Conservation (phyloP, 495 filamentous ascomycete genomes). For the Lentithecium fluviatile region DNA sequence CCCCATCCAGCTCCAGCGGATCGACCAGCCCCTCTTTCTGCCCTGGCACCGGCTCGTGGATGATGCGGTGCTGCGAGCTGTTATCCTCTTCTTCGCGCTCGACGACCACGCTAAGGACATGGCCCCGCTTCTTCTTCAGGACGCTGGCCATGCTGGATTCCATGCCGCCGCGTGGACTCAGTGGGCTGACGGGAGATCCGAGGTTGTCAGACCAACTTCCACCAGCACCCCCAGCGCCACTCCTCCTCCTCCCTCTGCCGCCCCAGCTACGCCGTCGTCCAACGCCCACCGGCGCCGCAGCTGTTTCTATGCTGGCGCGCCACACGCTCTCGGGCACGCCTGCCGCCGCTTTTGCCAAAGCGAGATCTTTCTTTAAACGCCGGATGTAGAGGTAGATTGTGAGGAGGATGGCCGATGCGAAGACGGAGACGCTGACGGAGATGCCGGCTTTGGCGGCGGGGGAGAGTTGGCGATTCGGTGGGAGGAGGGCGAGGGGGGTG, state of each 20-base stretch:
- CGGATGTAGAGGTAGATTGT: constrained; percentile 23
- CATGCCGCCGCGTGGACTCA: not conserved
- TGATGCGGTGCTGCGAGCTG: not conserved
- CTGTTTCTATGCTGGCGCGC: constrained; percentile 5
- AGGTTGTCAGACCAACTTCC: not conserved
- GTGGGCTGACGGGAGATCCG: not conserved
- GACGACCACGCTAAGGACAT: constrained; percentile 19
- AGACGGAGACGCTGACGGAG: constrained; percentile 9
- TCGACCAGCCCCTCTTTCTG: constrained; percentile 25
- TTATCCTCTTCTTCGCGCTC: constrained; percentile 23
- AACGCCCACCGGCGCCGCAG: not conserved
- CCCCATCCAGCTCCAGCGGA: constrained; percentile 26
- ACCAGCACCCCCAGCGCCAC: not conserved
- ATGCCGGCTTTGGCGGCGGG: constrained; percentile 24
- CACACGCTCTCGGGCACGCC: constrained; percentile 11
- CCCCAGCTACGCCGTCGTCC: constrained; percentile 10
- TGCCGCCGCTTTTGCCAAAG: constrained; percentile 20
- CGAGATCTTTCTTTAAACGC: constrained; percentile 22
- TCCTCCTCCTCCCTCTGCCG: not conserved
- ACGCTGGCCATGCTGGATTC: not conserved
- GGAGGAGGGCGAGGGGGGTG: constrained; percentile 14
- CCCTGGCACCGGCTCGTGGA: constrained; percentile 26
- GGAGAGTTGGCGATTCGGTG: constrained; percentile 7
- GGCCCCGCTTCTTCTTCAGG: constrained; percentile 22
- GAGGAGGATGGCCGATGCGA: constrained; percentile 11